Evolutionary conservation across 768 basidiomycete genomes (phyloP), one percentile per base, ranked within the genome.

Genomic region (Tulasnella sp.): DNA sequence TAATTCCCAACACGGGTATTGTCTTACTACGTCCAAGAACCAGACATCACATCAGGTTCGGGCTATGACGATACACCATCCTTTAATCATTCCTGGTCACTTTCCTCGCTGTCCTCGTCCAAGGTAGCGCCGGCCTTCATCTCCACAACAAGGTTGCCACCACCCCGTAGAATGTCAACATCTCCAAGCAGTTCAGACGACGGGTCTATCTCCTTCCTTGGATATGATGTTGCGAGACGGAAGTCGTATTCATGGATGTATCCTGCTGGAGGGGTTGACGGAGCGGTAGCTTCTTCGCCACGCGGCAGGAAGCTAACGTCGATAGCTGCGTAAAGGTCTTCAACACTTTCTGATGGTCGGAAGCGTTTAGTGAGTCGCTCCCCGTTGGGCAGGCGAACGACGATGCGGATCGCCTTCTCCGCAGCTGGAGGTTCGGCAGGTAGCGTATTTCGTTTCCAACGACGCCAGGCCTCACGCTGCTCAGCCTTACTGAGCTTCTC

Each of bases 321-420:
- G 73, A 92, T 91, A 80, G 89, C 91, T 5, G 90, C 89, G 81
- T 93, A 96, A 1, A 96, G 86, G 23, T 87, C 84, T 1, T 90
- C 91, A 51, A 95, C 82, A 3, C 87, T 86, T 20, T 89, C 88
- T 5, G 79, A 51, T 80, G 83, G 80, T 23, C 84, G 81, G 81
- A 96, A 93, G 51, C 84, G 85, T 44, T 90, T 86, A 35, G 93
- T 86, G 4, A 90, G 84, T 20, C 93, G 86, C 78, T 83, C 80
- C 10, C 88, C 88, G 78, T 82, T 86, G 79, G 82, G 92, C 88
- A 84, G 84, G 84, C 80, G 89, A 85, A 83, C 91, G 77, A 83
- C 92, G 83, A 84, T 90, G 82, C 79, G 89, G 87, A 82, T 90
- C 82, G 80, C 88, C 7, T 57, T 77, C 48, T 75, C 32, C 79